These are phyloP conservation scores for Tarenaya hassleriana DNA, from an alignment of 345 rosid species.

Conservation along the genomic window DNA sequence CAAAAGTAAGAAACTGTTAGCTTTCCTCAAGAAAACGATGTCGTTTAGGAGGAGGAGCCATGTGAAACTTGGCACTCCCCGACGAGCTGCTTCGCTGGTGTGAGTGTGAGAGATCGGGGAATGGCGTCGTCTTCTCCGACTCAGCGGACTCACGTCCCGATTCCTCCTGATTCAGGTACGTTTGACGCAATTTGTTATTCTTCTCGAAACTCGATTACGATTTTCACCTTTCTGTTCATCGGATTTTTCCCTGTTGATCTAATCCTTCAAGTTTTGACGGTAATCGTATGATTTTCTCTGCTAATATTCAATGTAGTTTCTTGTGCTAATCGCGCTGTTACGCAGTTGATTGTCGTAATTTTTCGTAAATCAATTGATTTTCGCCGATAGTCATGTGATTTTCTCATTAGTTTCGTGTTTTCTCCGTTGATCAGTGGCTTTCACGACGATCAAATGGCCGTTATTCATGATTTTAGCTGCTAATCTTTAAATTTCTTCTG, in stretches of 20 bases:
- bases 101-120: conserved; percentile 21
- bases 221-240: neutral
- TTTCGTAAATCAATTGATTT: too few relatives aligned
- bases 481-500: too few relatives aligned
- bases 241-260: neutral
- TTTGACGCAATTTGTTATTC: neutral
- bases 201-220: too few relatives aligned
- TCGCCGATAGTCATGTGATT: too few relatives aligned
- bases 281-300: neutral
- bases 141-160: conserved; percentile 46
- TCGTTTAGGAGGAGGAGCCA: neutral
- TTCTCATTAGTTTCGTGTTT: too few relatives aligned
- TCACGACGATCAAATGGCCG: too few relatives aligned
- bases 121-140: conserved; percentile 63
- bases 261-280: neutral
- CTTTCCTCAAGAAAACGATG: too few relatives aligned
- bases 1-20: too few relatives aligned
- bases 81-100: conserved; percentile 33
- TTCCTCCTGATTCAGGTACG: conserved; percentile 40
- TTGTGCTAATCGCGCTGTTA: neutral
- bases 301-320: neutral
- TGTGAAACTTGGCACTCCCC: neutral
- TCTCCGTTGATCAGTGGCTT: too few relatives aligned
- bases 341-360: neutral
- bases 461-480: too few relatives aligned